Base-by-base conservation (phyloP, 306 rosid genomes). In the Acacia acuminata region DNA sequence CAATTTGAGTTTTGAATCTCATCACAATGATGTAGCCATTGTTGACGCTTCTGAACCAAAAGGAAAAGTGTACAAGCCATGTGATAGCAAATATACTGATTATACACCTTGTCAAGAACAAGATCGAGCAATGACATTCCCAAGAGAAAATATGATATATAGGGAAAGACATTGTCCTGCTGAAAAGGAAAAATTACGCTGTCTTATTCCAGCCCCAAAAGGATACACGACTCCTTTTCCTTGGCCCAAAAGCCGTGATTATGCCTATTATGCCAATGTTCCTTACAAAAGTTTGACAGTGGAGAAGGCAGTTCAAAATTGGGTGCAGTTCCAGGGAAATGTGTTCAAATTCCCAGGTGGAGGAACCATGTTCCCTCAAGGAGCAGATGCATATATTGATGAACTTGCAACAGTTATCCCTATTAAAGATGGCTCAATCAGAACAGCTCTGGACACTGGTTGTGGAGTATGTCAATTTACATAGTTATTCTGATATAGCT, bases 21-120 rank as follows among this genome's bases (percentile, higher is more conserved):
- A 91, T 79, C 98, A 96, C 84, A 94, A 88, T 30, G 80, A 71
- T 3, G 84, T 86, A 10, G 92, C 83, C 65, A 86, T 88, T 60
- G 71, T 86, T 43, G 88, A 85, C 79, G 81, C 89, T 66, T 78
- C 94, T 20, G 87, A 84, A 79, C 92, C 92, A 8, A 94, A 92
- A 88, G 82, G 83, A 71, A 86, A 90, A 86, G 61, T 81, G 76
- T 91, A 94, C 84, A 89, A 96, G 88, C 87, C 97, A 16, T 96
- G 99, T 76, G 97, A 91, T 81, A 73, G 76, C 14, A 69, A 84
- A 79, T 90, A 83, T 66, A 76, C 77, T 38, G 99, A 96, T 88
- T 94, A 96, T 79, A 96, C 99, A 22, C 99, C 99, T 81, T 96
- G 99, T 87, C 99, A 96, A 74, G 98, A 96, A 78, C 99, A 96